These are phyloP conservation scores for Diaporthe vaccinii DNA, from an alignment of 2,329 filamentous ascomycete species.

Conservation along the genomic window DNA sequence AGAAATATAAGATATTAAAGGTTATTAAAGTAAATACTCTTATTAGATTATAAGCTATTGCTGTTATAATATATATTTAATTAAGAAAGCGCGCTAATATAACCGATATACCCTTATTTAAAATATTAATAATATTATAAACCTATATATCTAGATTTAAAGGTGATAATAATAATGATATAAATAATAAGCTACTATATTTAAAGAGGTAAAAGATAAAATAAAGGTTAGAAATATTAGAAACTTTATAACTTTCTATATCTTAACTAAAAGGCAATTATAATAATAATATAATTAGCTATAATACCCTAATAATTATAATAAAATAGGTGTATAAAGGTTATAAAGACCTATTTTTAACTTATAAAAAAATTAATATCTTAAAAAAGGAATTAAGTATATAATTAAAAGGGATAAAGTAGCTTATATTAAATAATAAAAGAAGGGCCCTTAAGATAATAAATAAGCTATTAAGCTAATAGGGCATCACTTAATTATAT, in stretches of 20 bases:
- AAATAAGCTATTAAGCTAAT: not conserved
- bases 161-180: not conserved
- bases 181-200: not conserved
- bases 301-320: accelerated
- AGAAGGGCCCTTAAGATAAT: not conserved
- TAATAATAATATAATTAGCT: no score
- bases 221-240: not conserved
- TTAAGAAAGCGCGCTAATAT: not conserved
- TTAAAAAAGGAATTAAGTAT: not conserved
- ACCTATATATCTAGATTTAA: not conserved
- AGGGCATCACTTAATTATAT: not conserved
- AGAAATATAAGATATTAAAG: not conserved
- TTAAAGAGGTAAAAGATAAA: not conserved
- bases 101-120: no score
- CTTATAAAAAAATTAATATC: not conserved
- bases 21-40: not conserved
- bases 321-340: not conserved
- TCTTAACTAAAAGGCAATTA: not conserved
- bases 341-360: not conserved
- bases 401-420: not conserved
- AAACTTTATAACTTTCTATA: not conserved
- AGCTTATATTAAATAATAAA: not conserved
- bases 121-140: not conserved
- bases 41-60: not conserved
- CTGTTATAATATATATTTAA: not conserved